These are phyloP conservation scores for Pichia kluyveri DNA, from an alignment of 805 yeast species.

Conservation along the genomic window DNA sequence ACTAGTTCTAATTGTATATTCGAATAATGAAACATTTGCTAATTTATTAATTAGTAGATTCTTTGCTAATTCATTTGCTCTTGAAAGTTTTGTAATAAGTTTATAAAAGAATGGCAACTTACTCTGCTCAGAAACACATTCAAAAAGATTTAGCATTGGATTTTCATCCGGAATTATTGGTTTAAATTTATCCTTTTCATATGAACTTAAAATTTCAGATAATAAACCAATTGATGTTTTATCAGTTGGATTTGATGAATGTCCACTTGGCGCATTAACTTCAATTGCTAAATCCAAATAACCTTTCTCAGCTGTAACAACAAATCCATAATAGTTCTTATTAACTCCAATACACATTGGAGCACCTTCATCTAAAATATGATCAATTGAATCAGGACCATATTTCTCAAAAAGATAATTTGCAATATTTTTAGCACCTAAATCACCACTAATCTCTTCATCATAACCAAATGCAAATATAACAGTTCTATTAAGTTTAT, in stretches of 20 bases:
- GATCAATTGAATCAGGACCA: conserved; percentile 52
- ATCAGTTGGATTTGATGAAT: conserved; percentile 50
- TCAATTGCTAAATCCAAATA: conserved; percentile 36
- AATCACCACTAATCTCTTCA: conserved; percentile 60
- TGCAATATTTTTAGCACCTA: conserved; percentile 51
- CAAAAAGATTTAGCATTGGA: conserved; percentile 49
- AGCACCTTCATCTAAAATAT: conserved; percentile 49
- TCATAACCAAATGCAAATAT: conserved; percentile 67
- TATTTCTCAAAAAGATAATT: conserved; percentile 38
- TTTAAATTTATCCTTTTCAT: conserved; percentile 50
- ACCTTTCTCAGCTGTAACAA: conserved; percentile 40
- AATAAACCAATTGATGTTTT: conserved; percentile 73
- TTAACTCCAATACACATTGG: conserved; percentile 24
- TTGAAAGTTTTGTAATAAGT: conserved; percentile 16
- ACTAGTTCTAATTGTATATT: conserved; percentile 47
- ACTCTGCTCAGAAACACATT: conserved; percentile 53
- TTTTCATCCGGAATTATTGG: conserved; percentile 40
- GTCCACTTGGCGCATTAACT: conserved; percentile 49
- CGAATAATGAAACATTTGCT: conserved; percentile 13
- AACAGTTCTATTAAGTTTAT: conserved; percentile 38
- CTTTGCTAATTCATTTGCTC: conserved; percentile 26
- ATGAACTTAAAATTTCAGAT: conserved; percentile 41
- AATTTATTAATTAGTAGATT: conserved; percentile 25
- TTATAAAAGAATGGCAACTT: not conserved
- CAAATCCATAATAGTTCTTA: conserved; percentile 32